A percentile compares a stretch with the other conserved stretches of the same genome.
These are phyloP conservation scores for Ophiorrhiza pumila DNA, from an alignment of 257 asterid species.

Conservation along the genomic window DNA sequence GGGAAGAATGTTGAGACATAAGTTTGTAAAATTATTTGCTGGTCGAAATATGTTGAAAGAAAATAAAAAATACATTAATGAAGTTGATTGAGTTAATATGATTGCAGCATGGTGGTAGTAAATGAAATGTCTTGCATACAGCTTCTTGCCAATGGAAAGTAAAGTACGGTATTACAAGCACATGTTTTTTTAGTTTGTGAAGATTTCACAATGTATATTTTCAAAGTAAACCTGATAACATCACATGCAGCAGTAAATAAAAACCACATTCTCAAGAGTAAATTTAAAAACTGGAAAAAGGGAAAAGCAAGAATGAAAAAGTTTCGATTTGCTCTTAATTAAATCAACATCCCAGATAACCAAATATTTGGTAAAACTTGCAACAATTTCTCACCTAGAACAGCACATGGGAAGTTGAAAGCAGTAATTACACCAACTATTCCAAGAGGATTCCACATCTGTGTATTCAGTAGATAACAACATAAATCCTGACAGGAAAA, in stretches of 20 bases:
- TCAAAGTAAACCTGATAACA: background rate
- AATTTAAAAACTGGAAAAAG: no score
- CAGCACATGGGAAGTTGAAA: conserved; percentile 98
- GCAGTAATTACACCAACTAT: conserved; percentile 95
- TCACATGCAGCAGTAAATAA: background rate
- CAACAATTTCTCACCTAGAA: conserved; percentile 64
- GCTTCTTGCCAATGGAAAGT: background rate
- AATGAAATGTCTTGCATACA: background rate
- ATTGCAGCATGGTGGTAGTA: background rate
- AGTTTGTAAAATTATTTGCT: background rate
- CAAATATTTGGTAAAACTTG: background rate
- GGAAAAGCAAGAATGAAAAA: background rate
- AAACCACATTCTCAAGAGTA: background rate
- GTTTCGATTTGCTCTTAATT: no score
- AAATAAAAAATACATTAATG: background rate
- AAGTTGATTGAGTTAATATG: background rate
- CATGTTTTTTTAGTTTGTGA: background rate
- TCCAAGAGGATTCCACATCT: conserved; percentile 99
- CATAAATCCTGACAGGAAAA: background rate
- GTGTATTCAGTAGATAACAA: conserved; percentile 27
- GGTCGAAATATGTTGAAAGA: background rate
- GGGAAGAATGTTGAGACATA: background rate
- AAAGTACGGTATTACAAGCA: background rate
- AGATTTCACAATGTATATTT: background rate
- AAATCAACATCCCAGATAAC: background rate